Conservation (phyloP, 2,329 filamentous ascomycete genomes). For the Aspergillus fumigatus region DNA sequence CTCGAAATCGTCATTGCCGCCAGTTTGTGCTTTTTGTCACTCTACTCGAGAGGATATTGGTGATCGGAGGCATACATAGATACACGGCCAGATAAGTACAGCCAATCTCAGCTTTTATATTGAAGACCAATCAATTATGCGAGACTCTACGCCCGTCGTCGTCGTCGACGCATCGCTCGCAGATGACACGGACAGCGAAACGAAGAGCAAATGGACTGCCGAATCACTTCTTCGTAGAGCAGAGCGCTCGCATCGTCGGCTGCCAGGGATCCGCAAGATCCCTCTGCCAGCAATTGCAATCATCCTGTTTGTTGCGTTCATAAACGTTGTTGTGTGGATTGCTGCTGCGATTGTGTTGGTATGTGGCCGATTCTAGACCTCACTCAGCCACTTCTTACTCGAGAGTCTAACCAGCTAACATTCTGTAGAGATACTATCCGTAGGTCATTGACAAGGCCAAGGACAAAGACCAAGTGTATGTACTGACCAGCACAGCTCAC, state of each 20-base stretch:
- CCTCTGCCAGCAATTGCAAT: conserved; percentile 56
- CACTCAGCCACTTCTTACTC: neutral
- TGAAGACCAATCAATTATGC: conserved; percentile 8
- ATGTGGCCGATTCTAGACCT: conserved; percentile 14
- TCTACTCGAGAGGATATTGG: neutral
- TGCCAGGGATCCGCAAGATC: conserved; percentile 53
- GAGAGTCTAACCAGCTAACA: conserved; percentile 8
- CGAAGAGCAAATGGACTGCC: conserved; percentile 25
- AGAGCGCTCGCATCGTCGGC: conserved; percentile 45
- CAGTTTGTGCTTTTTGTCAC: neutral
- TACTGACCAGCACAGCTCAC: conserved; percentile 38
- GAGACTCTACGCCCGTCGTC: conserved; percentile 3
- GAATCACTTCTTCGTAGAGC: conserved; percentile 35
- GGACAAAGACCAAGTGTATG: neutral
- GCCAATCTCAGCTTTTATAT: neutral
- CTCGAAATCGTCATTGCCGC: neutral
- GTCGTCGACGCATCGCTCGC: neutral
- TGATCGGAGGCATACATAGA: neutral
- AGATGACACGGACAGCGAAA: neutral
- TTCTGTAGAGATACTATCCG: conserved; percentile 33
- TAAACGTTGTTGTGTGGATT: conserved; percentile 57
- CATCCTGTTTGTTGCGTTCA: conserved; percentile 48
- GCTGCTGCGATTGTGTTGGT: conserved; percentile 55
- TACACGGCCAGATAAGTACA: neutral
- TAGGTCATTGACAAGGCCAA: conserved; percentile 8